A percentile compares a stretch with the other conserved stretches of the same genome.
Conservation (phyloP, 1,284 basidiomycete species). For the Coniophora puteana region DNA sequence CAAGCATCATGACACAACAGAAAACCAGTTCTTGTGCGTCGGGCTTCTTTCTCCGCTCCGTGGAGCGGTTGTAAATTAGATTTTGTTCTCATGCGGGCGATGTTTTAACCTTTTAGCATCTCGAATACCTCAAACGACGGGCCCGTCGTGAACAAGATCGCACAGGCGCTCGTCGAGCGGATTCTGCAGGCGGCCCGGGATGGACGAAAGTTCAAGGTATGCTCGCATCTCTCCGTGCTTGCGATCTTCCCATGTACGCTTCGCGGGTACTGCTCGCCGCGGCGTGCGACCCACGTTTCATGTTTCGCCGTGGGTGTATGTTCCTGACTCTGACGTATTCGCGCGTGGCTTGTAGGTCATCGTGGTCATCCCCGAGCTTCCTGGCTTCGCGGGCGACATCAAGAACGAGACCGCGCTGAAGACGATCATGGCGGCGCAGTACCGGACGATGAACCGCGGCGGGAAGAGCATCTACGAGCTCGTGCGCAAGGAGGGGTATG, state of each 20-base stretch:
- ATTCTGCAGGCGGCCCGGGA: conserved; percentile 75
- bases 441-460: conserved; percentile 85
- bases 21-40: conserved; percentile 93
- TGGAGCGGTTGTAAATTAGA: conserved; percentile 10
- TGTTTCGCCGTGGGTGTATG: no score
- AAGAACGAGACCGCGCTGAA: conserved; percentile 69
- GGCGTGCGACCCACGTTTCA: no score
- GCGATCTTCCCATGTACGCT: background rate
- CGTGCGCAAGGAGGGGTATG: conserved; percentile 73
- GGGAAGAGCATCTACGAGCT: conserved; percentile 84
- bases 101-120: no score
- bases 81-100: no score
- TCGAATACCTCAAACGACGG: conserved; percentile 65
- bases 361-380: conserved; percentile 79
- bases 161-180: conserved; percentile 75
- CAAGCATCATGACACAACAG: conserved; percentile 31
- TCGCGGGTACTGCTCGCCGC: background rate
- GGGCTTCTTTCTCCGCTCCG: background rate
- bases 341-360: conserved; percentile 49
- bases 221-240: no score
- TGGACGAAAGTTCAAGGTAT: conserved; percentile 77
- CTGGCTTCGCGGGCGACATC: conserved; percentile 82
- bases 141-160: conserved; percentile 80
- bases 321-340: conserved; percentile 7
- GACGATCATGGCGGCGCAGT: conserved; percentile 81